phyloP scores from a whole-genome alignment of 2,329 filamentous ascomycete genomes.

The Periconia macrospinosa region DNA sequence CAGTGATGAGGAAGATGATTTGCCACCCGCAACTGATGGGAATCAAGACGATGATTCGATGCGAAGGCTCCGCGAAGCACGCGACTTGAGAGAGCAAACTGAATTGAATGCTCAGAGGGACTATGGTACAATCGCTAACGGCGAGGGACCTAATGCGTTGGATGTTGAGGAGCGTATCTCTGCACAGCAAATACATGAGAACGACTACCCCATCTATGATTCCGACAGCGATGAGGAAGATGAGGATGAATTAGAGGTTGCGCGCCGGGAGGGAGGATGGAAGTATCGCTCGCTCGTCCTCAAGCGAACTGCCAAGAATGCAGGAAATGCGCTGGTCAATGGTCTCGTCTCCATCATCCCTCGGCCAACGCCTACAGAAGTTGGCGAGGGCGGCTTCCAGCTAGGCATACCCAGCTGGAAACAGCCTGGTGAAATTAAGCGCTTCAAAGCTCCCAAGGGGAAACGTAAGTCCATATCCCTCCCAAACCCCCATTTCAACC shows the following conservation, averaged over 20 bases:
- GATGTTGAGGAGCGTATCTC: constrained; percentile 86
- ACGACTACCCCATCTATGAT: constrained; percentile 84
- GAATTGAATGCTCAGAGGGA: constrained; percentile 53
- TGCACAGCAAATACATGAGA: constrained; percentile 61
- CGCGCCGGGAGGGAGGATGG: constrained; percentile 74
- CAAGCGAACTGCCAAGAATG: constrained; percentile 54
- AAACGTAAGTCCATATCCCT: constrained; percentile 55
- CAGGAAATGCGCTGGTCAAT: constrained; percentile 37
- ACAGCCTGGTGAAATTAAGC: constrained; percentile 45
- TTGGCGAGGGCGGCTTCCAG: constrained; percentile 43
- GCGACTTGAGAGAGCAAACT: constrained; percentile 55
- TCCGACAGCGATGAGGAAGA: constrained; percentile 82
- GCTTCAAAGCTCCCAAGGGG: constrained; percentile 73
- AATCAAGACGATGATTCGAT: constrained; percentile 49
- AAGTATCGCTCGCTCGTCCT: constrained; percentile 62
- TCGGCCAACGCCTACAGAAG: constrained; percentile 47
- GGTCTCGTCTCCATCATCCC: constrained; percentile 36
- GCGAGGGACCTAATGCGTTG: constrained; percentile 48
- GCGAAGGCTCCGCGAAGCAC: constrained; percentile 52
- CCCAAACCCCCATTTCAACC: background rate
- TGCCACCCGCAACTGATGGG: constrained; percentile 28
- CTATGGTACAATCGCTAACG: constrained; percentile 46
- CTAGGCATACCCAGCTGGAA: constrained; percentile 50
- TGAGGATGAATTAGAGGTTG: constrained; percentile 78
- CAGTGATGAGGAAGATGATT: constrained; percentile 62